These are phyloP conservation scores for Carex littledalei DNA, from an alignment of 176 grass and related monocot genomes.

Conservation along the genomic window DNA sequence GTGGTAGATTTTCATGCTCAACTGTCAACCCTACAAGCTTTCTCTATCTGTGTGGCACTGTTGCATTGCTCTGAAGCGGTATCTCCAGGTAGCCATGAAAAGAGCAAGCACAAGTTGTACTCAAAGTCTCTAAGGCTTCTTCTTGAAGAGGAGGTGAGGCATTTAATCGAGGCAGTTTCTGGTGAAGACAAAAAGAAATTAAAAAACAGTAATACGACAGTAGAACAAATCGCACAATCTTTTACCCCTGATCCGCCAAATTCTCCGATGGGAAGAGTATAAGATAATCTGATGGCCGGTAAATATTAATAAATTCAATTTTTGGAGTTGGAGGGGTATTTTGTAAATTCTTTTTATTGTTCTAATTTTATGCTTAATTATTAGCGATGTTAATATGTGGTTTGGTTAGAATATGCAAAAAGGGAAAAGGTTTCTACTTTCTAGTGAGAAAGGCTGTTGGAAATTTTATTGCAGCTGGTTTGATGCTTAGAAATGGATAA, in stretches of 20 bases:
- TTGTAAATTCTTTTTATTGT: conserved; percentile 21
- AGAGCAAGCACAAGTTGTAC: conserved; percentile 59
- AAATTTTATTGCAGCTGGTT: background rate
- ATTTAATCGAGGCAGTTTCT: conserved; percentile 68
- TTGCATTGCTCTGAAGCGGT: conserved; percentile 72
- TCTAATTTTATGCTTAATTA: conserved; percentile 16
- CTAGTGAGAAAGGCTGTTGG: background rate
- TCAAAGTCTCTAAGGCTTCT: conserved; percentile 79
- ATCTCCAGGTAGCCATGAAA: conserved; percentile 49
- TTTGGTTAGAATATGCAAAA: conserved; percentile 20
- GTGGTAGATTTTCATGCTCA: conserved; percentile 75
- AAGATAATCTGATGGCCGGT: conserved; percentile 5
- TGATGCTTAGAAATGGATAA: conserved; percentile 18
- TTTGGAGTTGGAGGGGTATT: background rate
- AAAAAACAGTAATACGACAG: conserved; percentile 32
- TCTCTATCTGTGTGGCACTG: conserved; percentile 83
- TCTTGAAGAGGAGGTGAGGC: conserved; percentile 85
- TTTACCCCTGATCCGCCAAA: conserved; percentile 48
- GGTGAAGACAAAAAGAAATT: conserved; percentile 70
- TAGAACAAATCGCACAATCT: conserved; percentile 47
- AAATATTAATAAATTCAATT: conserved; percentile 25
- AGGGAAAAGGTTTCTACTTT: conserved; percentile 1
- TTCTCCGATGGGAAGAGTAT: conserved; percentile 94
- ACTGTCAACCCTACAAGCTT: conserved; percentile 73
- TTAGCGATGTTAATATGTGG: conserved; percentile 21